These are phyloP conservation scores for Ascochyta rabiei DNA, from an alignment of 2,329 filamentous ascomycete genomes.

Conservation along the genomic window DNA sequence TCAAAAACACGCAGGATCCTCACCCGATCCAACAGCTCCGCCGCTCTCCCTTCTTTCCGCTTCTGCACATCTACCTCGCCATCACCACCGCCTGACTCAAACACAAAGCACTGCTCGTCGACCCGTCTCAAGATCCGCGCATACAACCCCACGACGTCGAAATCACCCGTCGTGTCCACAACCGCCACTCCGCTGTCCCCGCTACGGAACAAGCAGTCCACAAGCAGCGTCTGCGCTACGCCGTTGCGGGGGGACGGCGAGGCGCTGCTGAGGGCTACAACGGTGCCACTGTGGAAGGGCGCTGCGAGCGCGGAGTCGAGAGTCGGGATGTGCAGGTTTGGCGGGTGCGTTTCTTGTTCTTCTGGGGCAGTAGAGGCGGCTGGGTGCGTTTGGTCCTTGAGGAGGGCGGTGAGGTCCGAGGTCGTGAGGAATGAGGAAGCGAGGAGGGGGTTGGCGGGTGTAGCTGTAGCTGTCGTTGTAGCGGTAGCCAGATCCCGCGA, in stretches of 20 bases:
- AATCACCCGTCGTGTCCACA: constrained; percentile 55
- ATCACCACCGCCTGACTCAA: constrained; percentile 21
- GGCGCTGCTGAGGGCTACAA: too few relatives aligned
- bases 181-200: constrained; percentile 45
- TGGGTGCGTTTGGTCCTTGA: background rate
- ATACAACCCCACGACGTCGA: constrained; percentile 53
- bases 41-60: background rate
- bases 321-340: too few relatives aligned
- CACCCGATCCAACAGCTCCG: constrained; percentile 50
- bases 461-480: background rate
- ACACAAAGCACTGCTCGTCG: too few relatives aligned
- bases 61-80: too few relatives aligned
- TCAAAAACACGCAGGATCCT: constrained; percentile 60
- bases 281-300: too few relatives aligned
- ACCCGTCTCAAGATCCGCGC: constrained; percentile 33
- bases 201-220: constrained; percentile 46
- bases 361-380: background rate
- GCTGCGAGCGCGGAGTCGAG: too few relatives aligned
- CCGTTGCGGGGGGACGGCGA: background rate
- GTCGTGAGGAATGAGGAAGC: constrained; percentile 1
- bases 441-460: constrained; percentile 2
- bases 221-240: constrained; percentile 40
- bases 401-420: too few relatives aligned
- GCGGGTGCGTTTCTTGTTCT: too few relatives aligned
- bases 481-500: too few relatives aligned